Conservation (phyloP, 345 rosid species). For the Syzygium aqueum region DNA sequence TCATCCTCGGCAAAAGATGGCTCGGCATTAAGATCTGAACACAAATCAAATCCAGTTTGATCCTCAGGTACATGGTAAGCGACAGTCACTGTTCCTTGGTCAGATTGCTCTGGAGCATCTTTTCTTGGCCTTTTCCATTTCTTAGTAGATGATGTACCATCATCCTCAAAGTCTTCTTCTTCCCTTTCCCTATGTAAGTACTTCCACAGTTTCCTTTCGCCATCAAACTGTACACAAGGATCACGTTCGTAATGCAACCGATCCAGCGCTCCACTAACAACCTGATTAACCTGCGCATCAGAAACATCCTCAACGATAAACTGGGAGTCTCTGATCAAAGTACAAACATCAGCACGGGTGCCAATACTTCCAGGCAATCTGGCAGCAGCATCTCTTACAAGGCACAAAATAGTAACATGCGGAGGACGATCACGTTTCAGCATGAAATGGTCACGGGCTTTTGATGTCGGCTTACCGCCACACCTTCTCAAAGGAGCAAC, state of each 20-base stretch:
- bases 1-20: constrained; percentile 35
- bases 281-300: constrained; percentile 88
- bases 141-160: constrained; percentile 98
- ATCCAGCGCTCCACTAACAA: constrained; percentile 98
- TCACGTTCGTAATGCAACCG: constrained; percentile 98
- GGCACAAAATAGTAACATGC: constrained; percentile 95
- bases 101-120: constrained; percentile 76
- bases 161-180: constrained; percentile 99
- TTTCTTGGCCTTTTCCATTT: constrained; percentile 99
- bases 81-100: constrained; percentile 64
- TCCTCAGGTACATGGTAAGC: constrained; percentile 49
- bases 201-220: constrained; percentile 95
- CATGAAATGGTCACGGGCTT: constrained; percentile 99
- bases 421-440: constrained; percentile 99
- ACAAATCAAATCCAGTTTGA: constrained; percentile 57
- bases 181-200: constrained; percentile 94
- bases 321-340: constrained; percentile 90
- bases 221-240: constrained; percentile 94
- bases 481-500: constrained; percentile 99
- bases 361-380: constrained; percentile 98
- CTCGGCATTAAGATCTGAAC: constrained; percentile 56
- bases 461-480: constrained; percentile 99
- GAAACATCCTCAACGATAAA: constrained; percentile 88
- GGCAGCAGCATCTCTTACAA: constrained; percentile 97
- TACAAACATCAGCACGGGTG: constrained; percentile 99